A percentile compares a stretch with the other conserved stretches of the same genome.
These are phyloP conservation scores for Cardiospermum halicacabum DNA, from an alignment of 345 rosid species.

Conservation along the genomic window DNA sequence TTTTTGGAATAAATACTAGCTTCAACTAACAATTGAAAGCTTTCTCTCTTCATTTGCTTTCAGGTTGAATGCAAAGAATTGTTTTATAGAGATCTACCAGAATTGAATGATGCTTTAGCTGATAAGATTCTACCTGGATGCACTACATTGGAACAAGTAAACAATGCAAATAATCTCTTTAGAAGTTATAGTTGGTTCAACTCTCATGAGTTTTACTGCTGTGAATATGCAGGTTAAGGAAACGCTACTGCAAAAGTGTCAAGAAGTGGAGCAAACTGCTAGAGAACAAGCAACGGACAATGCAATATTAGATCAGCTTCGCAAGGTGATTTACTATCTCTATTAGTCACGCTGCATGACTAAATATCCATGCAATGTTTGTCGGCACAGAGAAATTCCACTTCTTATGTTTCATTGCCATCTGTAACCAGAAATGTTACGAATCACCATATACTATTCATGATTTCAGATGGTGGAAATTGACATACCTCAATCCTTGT, in stretches of 20 bases:
- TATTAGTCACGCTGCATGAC: conserved; percentile 6
- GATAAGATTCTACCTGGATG: conserved; percentile 82
- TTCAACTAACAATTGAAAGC: not conserved
- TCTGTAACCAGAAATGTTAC: not conserved
- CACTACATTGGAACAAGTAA: conserved; percentile 69
- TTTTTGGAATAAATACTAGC: not conserved
- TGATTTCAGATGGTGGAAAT: conserved; percentile 75
- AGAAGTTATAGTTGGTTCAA: not conserved
- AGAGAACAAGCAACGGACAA: conserved; percentile 93
- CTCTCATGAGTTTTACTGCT: conserved; percentile 4
- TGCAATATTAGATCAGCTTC: conserved; percentile 81
- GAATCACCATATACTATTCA: not conserved
- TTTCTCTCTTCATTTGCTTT: conserved; percentile 3
- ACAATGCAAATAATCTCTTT: conserved; percentile 2
- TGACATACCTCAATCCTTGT: conserved; percentile 78
- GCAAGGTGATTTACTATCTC: conserved; percentile 45
- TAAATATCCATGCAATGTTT: not conserved
- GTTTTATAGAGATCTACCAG: conserved; percentile 74
- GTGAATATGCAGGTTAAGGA: conserved; percentile 67
- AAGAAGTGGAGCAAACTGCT: conserved; percentile 69
- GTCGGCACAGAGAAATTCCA: not conserved
- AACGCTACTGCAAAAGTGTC: conserved; percentile 57
- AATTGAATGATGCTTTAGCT: conserved; percentile 75
- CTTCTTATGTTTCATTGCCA: not conserved
- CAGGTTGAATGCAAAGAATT: conserved; percentile 89